Percentiles rank a stretch among this genome's conserved stretches.
Evolutionary conservation across 192 early-diverging fungal genomes (phyloP).

Genomic region (Entomortierella lignicola): DNA sequence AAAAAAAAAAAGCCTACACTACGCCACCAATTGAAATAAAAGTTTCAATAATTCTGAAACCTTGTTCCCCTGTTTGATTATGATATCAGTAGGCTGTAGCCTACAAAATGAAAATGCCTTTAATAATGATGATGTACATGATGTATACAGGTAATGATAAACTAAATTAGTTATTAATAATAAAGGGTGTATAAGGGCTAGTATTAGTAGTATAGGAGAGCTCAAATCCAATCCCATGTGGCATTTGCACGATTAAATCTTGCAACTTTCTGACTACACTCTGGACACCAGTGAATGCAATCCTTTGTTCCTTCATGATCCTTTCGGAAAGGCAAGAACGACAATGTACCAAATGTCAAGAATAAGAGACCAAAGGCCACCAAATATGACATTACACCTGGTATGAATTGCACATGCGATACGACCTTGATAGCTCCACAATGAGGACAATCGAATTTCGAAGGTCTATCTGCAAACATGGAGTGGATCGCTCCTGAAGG

Average conservation of each 20-base stretch:
- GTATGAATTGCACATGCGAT: conserved; percentile 29
- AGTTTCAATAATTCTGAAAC: neutral
- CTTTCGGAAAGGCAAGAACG: conserved; percentile 34
- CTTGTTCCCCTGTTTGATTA: too few relatives aligned
- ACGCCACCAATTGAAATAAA: neutral
- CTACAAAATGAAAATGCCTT: too few relatives aligned
- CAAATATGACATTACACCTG: conserved; percentile 43
- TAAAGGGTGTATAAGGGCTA: neutral
- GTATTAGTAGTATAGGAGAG: neutral
- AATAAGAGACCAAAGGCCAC: conserved; percentile 48
- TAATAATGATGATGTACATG: too few relatives aligned
- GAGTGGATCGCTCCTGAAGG: conserved; percentile 46
- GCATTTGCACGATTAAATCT: conserved; percentile 32
- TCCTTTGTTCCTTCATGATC: conserved; percentile 45
- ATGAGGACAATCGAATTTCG: conserved; percentile 47
- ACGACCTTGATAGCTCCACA: conserved; percentile 48
- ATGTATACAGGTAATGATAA: neutral
- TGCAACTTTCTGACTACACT: conserved; percentile 22
- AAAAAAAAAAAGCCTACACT: too few relatives aligned
- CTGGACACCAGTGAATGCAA: conserved; percentile 48
- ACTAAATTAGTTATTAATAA: conserved; percentile 4
- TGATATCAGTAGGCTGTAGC: too few relatives aligned
- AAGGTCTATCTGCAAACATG: conserved; percentile 35
- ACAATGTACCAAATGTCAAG: conserved; percentile 31
- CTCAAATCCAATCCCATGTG: conserved; percentile 47